A percentile compares a stretch with the other conserved stretches of the same genome.
These are phyloP conservation scores for Zygoascus flipseniorum DNA, from an alignment of 805 yeast species.

Conservation along the genomic window DNA sequence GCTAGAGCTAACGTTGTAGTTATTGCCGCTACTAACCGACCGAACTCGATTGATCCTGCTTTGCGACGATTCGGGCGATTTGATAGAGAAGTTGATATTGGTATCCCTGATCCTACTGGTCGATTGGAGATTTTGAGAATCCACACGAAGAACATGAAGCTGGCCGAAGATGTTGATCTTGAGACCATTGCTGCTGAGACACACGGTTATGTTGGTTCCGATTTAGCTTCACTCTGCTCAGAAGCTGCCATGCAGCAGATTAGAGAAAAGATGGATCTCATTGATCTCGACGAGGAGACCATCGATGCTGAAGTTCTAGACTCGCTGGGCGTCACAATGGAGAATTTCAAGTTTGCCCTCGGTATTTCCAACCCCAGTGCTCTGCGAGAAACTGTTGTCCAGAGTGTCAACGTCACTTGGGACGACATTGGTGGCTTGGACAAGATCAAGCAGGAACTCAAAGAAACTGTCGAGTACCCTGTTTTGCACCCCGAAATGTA, in stretches of 20 bases:
- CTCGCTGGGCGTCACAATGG: constrained; percentile 97
- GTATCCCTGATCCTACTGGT: constrained; percentile 97
- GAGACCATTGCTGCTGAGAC: constrained; percentile 96
- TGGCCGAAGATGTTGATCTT: constrained; percentile 88
- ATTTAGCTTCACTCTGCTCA: constrained; percentile 96
- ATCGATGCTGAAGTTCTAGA: constrained; percentile 96
- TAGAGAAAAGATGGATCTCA: constrained; percentile 98
- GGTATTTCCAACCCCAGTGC: constrained; percentile 99
- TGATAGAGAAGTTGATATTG: constrained; percentile 80
- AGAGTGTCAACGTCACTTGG: constrained; percentile 98
- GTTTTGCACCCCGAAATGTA: constrained; percentile 98
- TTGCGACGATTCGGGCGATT: constrained; percentile 79
- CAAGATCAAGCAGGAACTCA: constrained; percentile 89
- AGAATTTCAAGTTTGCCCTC: constrained; percentile 93
- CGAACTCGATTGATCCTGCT: constrained; percentile 80
- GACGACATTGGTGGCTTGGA: constrained; percentile 99
- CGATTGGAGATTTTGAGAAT: constrained; percentile 94
- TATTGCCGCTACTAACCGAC: constrained; percentile 93
- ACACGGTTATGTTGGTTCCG: constrained; percentile 99
- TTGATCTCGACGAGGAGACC: constrained; percentile 91
- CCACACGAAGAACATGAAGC: constrained; percentile 97
- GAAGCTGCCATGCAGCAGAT: constrained; percentile 99
- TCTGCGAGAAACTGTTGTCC: constrained; percentile 97
- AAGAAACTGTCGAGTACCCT: constrained; percentile 98
- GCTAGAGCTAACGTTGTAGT: constrained; percentile 98